phyloP scores from a whole-genome alignment of 2,329 filamentous ascomycete species.

The Monosporascus sp. region DNA sequence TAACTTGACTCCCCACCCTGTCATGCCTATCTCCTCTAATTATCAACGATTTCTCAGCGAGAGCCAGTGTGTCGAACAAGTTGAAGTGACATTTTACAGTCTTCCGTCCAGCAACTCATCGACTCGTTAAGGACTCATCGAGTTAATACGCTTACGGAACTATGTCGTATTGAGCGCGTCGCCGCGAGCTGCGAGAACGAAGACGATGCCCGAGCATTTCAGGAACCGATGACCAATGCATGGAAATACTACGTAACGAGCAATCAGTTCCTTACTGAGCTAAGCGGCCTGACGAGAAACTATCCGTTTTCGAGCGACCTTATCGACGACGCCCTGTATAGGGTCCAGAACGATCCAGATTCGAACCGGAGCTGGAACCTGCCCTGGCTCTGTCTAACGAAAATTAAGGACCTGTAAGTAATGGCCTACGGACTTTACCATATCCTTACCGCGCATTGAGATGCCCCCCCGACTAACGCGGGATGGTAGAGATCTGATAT shows the following conservation, averaged over 20 bases:
- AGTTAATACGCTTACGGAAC: slow-evolving; percentile 69
- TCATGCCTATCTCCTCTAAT: not conserved
- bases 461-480: not conserved
- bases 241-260: slow-evolving; percentile 69
- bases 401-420: slow-evolving; percentile 60
- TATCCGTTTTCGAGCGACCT: slow-evolving; percentile 65
- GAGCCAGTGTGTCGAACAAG: not conserved
- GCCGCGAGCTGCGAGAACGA: slow-evolving; percentile 54
- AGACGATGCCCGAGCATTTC: slow-evolving; percentile 54
- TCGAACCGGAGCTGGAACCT: slow-evolving; percentile 72
- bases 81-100: slow-evolving; percentile 15
- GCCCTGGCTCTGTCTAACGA: slow-evolving; percentile 65
- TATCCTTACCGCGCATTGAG: not conserved
- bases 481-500: slow-evolving; percentile 49
- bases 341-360: slow-evolving; percentile 58
- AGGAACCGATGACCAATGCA: slow-evolving; percentile 62
- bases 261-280: slow-evolving; percentile 63
- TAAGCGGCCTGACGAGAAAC: slow-evolving; percentile 60
- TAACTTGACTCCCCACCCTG: slow-evolving; percentile 7
- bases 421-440: not conserved
- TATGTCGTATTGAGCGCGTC: slow-evolving; percentile 65
- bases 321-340: slow-evolving; percentile 58
- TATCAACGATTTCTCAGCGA: not conserved
- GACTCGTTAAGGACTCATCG: slow-evolving; percentile 59
- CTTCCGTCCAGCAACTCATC: slow-evolving; percentile 48